These are phyloP conservation scores for Microdochium trichocladiopsis DNA, from an alignment of 2,329 filamentous ascomycete species.

Conservation along the genomic window DNA sequence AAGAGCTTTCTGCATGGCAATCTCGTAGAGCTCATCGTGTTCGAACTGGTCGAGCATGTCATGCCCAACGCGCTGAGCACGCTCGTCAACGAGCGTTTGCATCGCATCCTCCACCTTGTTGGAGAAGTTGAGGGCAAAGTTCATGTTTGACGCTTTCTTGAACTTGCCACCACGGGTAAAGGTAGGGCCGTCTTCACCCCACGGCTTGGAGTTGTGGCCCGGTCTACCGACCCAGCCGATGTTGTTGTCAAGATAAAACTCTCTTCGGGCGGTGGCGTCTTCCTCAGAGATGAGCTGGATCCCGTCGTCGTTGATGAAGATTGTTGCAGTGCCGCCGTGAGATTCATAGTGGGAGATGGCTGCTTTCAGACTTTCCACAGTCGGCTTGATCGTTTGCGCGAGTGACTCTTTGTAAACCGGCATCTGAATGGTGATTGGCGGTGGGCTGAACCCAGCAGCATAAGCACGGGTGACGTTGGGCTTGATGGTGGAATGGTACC, in stretches of 20 bases:
- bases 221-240: slow-evolving; percentile 40
- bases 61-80: not conserved
- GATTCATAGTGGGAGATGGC: slow-evolving; percentile 26
- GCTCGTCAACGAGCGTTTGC: slow-evolving; percentile 8
- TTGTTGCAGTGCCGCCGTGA: slow-evolving; percentile 31
- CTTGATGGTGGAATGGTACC: slow-evolving; percentile 9
- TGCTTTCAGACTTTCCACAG: slow-evolving; percentile 37
- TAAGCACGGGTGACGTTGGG: slow-evolving; percentile 7
- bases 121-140: slow-evolving; percentile 50
- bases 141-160: slow-evolving; percentile 65
- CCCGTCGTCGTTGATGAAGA: slow-evolving; percentile 58
- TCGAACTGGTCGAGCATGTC: slow-evolving; percentile 13
- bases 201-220: slow-evolving; percentile 30
- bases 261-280: slow-evolving; percentile 29
- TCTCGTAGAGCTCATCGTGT: slow-evolving; percentile 34
- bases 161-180: slow-evolving; percentile 51
- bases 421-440: slow-evolving; percentile 37
- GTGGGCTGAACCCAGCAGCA: slow-evolving; percentile 4
- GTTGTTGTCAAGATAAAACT: slow-evolving; percentile 42
- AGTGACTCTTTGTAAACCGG: slow-evolving; percentile 36
- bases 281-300: slow-evolving; percentile 44
- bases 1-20: slow-evolving; percentile 35
- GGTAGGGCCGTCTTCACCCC: slow-evolving; percentile 25
- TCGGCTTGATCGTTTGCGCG: slow-evolving; percentile 37
- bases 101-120: slow-evolving; percentile 48